Evolutionary conservation across 331 rosid genomes (phyloP), one percentile per base, ranked within the genome.

Genomic region (Cydonia oblonga): DNA sequence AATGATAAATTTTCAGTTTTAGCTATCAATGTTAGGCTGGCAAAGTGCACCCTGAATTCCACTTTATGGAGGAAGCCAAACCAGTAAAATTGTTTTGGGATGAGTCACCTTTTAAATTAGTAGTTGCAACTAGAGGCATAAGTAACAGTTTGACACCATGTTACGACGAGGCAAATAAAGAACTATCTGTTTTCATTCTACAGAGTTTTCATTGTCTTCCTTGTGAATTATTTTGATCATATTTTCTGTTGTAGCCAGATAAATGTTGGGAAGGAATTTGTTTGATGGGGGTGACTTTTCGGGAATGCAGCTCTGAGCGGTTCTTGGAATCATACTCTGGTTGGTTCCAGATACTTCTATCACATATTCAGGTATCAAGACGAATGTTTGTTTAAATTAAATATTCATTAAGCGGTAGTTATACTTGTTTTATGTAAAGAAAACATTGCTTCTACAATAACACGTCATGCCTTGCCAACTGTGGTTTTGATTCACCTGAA

Each of bases 261-360:
- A 91, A 93, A 85, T 83, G 96, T 76, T 93, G 96, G 92, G 95
- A 79, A 24, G 98, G 96, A 68, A 81, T 89, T 82, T 78, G 90
- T 53, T 80, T 93, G 77, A 80, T 93, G 42, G 98, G 98, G 72
- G 60, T 90, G 83, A 87, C 96, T 79, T 85, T 88, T 80, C 88
- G 82, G 76, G 88, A 85, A 76, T 89, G 97, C 81, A 79, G 88
- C 75, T 72, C 92, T 13, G 83, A 68, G 54, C 97, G 96, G 61
- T 89, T 93, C 76, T 57, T 82, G 68, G 84, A 85, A 23, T 90
- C 91, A 28, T 89, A 86, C 85, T 14, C 82, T 46, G 74, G 19
- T 40, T 93, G 98, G 97, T 88, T 90, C 72, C 81, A 81, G 58
- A 87, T 77, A 76, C 76, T 89, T 74, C 71, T 87, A 24, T 61